Evolutionary conservation across 1,139 yeast species (phyloP).

Genomic region (Ogataea hybrid): DNA sequence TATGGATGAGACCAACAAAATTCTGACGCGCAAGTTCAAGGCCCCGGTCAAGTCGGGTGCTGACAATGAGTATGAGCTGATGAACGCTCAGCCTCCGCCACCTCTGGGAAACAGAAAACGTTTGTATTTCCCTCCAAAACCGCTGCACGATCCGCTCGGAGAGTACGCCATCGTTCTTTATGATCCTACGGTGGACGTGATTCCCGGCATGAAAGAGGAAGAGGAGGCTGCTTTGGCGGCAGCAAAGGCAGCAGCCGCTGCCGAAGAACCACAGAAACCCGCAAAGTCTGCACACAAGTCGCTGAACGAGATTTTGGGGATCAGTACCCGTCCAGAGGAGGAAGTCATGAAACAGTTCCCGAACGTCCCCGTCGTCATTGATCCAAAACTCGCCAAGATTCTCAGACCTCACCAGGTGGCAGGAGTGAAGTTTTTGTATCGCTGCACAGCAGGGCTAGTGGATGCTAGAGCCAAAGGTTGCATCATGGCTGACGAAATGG

Average conservation of each 20-base stretch:
- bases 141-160: constrained; percentile 89
- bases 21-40: constrained; percentile 31
- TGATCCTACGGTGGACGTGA: constrained; percentile 86
- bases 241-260: constrained; percentile 24
- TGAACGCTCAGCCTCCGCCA: constrained; percentile 56
- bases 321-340: constrained; percentile 48
- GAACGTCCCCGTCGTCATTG: constrained; percentile 94
- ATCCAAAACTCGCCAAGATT: constrained; percentile 80
- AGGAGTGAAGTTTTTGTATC: constrained; percentile 86
- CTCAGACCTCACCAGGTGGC: constrained; percentile 96
- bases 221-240: constrained; percentile 28
- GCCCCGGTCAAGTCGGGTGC: constrained; percentile 35
- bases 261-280: constrained; percentile 18
- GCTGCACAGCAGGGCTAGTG: constrained; percentile 87
- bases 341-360: constrained; percentile 55
- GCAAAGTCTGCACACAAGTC: constrained; percentile 53
- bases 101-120: constrained; percentile 78
- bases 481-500: constrained; percentile 99
- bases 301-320: constrained; percentile 79
- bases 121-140: constrained; percentile 73
- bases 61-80: constrained; percentile 25
- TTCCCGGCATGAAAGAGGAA: constrained; percentile 43
- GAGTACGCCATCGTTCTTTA: constrained; percentile 93
- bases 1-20: constrained; percentile 24
- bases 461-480: constrained; percentile 92